Evolutionary conservation across 148 eudicot species (phyloP).

Genomic region (Chenopodium formosanum): DNA sequence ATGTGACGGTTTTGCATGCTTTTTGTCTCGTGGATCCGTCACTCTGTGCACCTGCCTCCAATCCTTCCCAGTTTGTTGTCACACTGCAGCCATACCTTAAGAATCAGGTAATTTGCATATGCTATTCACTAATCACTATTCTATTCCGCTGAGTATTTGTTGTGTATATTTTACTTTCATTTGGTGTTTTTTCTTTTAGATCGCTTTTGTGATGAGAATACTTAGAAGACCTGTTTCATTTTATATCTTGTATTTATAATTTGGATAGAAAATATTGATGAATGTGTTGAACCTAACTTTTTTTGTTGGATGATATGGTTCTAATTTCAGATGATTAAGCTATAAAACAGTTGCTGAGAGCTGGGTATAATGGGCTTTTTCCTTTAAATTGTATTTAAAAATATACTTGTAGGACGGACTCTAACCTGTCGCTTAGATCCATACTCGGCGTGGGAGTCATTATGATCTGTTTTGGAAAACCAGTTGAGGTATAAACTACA

Average conservation of each 20-base stretch:
- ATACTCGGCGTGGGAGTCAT: not conserved
- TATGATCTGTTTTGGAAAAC: not conserved
- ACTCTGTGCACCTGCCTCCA: conserved; percentile 93
- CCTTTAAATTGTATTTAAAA: not conserved
- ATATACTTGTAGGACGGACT: not conserved
- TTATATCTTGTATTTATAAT: not conserved
- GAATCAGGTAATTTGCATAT: conserved; percentile 63
- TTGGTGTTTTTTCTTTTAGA: not conserved
- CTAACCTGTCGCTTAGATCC: not conserved
- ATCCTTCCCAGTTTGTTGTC: conserved; percentile 94
- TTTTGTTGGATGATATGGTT: not conserved
- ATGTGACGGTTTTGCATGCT: conserved; percentile 83
- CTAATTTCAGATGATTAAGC: not conserved
- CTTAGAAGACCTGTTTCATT: not conserved
- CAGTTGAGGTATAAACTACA: too few species aligned
- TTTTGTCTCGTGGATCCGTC: conserved; percentile 93
- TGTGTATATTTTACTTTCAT: not conserved
- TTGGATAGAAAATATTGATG: not conserved
- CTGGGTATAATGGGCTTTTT: not conserved
- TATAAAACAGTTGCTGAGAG: not conserved
- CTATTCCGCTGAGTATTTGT: not conserved
- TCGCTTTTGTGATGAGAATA: not conserved
- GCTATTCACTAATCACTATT: too few species aligned
- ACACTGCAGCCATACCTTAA: conserved; percentile 94
- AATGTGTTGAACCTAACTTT: not conserved